Conservation (phyloP, 495 filamentous ascomycete species). For the Neurospora tetrasperma region DNA sequence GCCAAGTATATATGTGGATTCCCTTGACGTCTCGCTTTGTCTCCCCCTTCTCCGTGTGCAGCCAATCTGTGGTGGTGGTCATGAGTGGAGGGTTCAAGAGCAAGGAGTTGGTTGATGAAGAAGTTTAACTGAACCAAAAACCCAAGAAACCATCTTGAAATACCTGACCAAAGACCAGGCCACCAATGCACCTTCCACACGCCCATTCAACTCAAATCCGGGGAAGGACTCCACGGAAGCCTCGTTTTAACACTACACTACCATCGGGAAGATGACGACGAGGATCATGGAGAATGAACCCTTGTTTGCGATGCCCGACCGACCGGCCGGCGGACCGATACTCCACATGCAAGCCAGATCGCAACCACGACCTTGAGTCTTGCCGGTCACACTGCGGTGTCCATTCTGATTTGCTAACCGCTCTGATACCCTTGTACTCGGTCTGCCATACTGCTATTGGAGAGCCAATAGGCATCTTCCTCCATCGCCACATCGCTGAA, state of each 20-base stretch:
- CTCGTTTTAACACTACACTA: neutral
- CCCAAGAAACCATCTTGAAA: too few species aligned
- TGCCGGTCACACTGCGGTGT: neutral
- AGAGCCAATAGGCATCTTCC: constrained; percentile 13
- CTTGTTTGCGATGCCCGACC: constrained; percentile 17
- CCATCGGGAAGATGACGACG: neutral
- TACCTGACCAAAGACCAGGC: too few species aligned
- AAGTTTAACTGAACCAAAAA: too few species aligned
- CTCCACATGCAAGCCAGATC: constrained; percentile 30
- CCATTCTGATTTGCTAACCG: constrained; percentile 15
- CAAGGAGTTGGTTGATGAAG: too few species aligned
- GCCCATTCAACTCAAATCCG: neutral
- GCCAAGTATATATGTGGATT: neutral
- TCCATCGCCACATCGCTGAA: constrained; percentile 14
- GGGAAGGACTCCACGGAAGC: neutral
- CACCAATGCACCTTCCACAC: neutral
- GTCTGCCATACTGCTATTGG: constrained; percentile 7
- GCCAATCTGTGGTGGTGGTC: too few species aligned
- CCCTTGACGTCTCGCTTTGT: neutral
- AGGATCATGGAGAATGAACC: constrained; percentile 2
- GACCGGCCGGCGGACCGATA: constrained; percentile 29
- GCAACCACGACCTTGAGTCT: constrained; percentile 15
- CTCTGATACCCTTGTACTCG: constrained; percentile 1
- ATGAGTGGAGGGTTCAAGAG: too few species aligned
- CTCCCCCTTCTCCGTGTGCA: neutral